Evolutionary conservation across 2,329 filamentous ascomycete species (phyloP).

Genomic region (Sporothrix pseudoabietina): DNA sequence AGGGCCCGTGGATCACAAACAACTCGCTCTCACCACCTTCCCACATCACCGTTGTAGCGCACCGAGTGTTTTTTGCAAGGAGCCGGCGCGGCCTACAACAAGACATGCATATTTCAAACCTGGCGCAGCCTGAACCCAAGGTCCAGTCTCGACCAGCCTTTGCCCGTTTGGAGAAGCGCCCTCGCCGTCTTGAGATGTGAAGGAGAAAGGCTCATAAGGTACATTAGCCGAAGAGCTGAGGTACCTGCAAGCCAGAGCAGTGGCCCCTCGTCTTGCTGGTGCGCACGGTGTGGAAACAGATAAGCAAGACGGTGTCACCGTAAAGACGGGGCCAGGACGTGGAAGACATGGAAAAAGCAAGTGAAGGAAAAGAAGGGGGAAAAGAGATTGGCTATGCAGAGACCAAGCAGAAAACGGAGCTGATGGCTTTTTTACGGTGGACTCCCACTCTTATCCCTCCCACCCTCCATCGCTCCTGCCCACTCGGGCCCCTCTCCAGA

Average conservation of each 20-base stretch:
- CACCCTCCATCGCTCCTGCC: background rate
- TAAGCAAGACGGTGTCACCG: constrained; percentile 6
- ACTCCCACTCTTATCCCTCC: background rate
- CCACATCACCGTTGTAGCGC: background rate
- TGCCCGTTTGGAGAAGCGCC: background rate
- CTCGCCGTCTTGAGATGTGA: background rate
- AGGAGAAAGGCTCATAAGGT: background rate
- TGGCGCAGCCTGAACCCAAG: constrained; percentile 21
- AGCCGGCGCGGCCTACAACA: constrained; percentile 4
- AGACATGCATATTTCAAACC: constrained; percentile 24
- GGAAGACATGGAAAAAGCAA: background rate
- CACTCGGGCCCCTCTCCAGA: background rate
- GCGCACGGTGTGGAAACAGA: background rate
- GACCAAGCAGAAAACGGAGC: constrained; percentile 11
- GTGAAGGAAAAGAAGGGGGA: background rate
- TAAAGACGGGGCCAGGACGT: background rate
- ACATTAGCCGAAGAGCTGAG: constrained; percentile 1
- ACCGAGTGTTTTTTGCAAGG: background rate
- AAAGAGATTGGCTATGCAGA: background rate
- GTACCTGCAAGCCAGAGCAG: background rate
- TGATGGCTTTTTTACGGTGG: background rate
- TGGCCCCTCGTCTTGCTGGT: background rate
- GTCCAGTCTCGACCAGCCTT: background rate
- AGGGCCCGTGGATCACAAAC: background rate
- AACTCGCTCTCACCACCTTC: background rate